These are phyloP conservation scores for Theileria annulata DNA, from an alignment of 169 alveolate species.

Conservation along the genomic window DNA sequence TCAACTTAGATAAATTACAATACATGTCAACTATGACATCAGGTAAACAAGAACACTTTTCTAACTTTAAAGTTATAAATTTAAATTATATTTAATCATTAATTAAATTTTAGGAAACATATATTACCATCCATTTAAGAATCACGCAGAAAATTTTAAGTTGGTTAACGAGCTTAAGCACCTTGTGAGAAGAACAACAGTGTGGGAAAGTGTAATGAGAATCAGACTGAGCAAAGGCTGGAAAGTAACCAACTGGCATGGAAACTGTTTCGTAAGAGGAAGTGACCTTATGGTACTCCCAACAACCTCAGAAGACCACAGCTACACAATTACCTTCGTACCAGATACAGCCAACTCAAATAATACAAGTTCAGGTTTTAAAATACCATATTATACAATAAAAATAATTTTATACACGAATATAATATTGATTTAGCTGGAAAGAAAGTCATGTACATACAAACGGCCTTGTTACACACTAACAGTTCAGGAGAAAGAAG, in stretches of 20 bases:
- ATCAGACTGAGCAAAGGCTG: slow-evolving; percentile 93
- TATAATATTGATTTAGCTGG: slow-evolving; percentile 51
- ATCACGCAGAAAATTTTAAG: slow-evolving; percentile 69
- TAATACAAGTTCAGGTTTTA: slow-evolving; percentile 53
- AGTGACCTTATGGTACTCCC: slow-evolving; percentile 89
- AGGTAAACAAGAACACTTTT: slow-evolving; percentile 32
- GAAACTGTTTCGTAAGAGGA: slow-evolving; percentile 90
- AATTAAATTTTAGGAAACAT: slow-evolving; percentile 16
- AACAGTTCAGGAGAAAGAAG: slow-evolving; percentile 96
- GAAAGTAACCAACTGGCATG: slow-evolving; percentile 89
- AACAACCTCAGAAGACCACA: slow-evolving; percentile 87
- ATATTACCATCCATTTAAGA: slow-evolving; percentile 70
- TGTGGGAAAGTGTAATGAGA: slow-evolving; percentile 98
- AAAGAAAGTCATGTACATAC: slow-evolving; percentile 87
- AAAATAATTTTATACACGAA: background rate
- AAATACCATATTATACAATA: background rate
- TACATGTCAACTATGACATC: slow-evolving; percentile 50
- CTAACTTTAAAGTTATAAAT: background rate
- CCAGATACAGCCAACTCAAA: slow-evolving; percentile 57
- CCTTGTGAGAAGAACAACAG: slow-evolving; percentile 83
- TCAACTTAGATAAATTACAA: slow-evolving; percentile 35
- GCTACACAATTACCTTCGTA: slow-evolving; percentile 84
- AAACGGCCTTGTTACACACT: slow-evolving; percentile 96
- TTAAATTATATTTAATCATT: background rate
- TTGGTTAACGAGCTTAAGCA: slow-evolving; percentile 84